Conservation (phyloP, 75 land plant genomes). For the Sequoia sempervirens region DNA sequence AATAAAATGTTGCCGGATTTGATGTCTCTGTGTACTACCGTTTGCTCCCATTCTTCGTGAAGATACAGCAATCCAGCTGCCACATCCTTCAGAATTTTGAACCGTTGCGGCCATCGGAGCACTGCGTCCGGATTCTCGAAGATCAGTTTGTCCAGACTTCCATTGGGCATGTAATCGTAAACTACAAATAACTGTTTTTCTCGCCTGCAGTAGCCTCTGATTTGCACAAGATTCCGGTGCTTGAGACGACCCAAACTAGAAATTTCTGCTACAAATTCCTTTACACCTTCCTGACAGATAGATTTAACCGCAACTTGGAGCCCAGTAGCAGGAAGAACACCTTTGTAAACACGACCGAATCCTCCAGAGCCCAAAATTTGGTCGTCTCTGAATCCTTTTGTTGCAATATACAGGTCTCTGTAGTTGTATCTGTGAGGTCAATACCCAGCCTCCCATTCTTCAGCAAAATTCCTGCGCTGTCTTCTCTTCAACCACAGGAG, state of each 20-base stretch:
- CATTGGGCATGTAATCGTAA: conserved; percentile 25
- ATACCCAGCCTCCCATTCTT: conserved; percentile 18
- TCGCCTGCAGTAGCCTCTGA: conserved; percentile 24
- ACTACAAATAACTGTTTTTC: conserved; percentile 18
- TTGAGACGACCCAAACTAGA: conserved; percentile 18
- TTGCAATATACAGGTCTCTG: conserved; percentile 16
- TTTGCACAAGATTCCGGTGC: conserved; percentile 24
- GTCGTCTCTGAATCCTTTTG: conserved; percentile 8
- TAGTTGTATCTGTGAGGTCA: conserved; percentile 19
- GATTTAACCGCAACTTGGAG: conserved; percentile 15
- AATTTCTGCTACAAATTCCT: conserved; percentile 19
- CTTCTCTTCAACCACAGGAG: neutral
- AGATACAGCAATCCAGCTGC: conserved; percentile 31
- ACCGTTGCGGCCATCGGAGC: conserved; percentile 33
- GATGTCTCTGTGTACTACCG: conserved; percentile 22
- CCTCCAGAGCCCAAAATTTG: conserved; percentile 17
- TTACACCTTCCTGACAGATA: conserved; percentile 16
- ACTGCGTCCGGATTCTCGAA: neutral
- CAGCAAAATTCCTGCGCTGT: neutral
- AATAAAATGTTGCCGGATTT: conserved; percentile 30
- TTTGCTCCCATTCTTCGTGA: conserved; percentile 19
- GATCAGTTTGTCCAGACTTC: conserved; percentile 22
- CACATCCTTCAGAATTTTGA: conserved; percentile 37
- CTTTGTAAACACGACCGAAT: conserved; percentile 25
- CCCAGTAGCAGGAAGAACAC: neutral